These are phyloP conservation scores for Penicillium manginii DNA, from an alignment of 495 filamentous ascomycete species.

Conservation along the genomic window DNA sequence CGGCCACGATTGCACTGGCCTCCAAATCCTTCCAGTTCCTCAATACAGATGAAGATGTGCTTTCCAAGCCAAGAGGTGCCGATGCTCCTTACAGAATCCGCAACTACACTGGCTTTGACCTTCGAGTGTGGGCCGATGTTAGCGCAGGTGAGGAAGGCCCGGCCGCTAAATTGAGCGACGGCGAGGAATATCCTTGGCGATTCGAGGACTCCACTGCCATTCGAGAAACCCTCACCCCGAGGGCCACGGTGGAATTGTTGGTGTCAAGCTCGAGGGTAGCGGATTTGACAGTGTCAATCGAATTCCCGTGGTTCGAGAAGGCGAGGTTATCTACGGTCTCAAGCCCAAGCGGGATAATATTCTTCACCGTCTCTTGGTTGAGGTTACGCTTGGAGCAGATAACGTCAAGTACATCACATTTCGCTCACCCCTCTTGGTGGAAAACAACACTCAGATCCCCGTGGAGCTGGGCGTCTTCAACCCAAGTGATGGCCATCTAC, in stretches of 20 bases:
- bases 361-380: slow-evolving; percentile 86
- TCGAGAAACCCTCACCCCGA: slow-evolving; percentile 90
- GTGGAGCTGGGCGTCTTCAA: slow-evolving; percentile 94
- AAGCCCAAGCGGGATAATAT: slow-evolving; percentile 81
- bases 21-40: slow-evolving; percentile 94
- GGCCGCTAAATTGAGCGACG: slow-evolving; percentile 82
- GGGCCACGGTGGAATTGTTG: slow-evolving; percentile 72
- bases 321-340: slow-evolving; percentile 85
- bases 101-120: slow-evolving; percentile 92
- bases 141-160: slow-evolving; percentile 62
- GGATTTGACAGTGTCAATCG: slow-evolving; percentile 88
- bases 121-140: slow-evolving; percentile 78
- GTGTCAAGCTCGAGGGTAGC: slow-evolving; percentile 85
- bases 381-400: slow-evolving; percentile 85
- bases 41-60: slow-evolving; percentile 84
- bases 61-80: slow-evolving; percentile 88
- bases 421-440: slow-evolving; percentile 91
- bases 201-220: slow-evolving; percentile 95
- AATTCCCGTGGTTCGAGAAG: slow-evolving; percentile 90
- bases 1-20: slow-evolving; percentile 88
- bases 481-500: slow-evolving; percentile 81
- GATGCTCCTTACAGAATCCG: slow-evolving; percentile 93
- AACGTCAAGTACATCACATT: slow-evolving; percentile 98
- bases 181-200: slow-evolving; percentile 90
- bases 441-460: slow-evolving; percentile 96